Evolutionary conservation across 352 stramenopile species (phyloP), one percentile per base, ranked within the genome.

Genomic region (Phytophthora cactorum): DNA sequence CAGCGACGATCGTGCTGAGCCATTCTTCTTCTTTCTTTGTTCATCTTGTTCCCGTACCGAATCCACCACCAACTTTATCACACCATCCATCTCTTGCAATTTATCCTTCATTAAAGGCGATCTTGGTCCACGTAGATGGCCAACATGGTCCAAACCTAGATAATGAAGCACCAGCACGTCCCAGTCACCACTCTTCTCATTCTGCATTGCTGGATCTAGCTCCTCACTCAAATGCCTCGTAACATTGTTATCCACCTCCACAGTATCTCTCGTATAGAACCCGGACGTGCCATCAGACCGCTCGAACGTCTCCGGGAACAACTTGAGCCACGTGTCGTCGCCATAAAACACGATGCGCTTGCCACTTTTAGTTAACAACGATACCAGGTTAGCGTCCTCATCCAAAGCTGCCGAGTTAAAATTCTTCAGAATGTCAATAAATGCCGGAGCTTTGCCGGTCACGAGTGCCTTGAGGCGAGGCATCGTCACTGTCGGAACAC

Each of bases 371-470:
- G 47, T 59, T 31, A 97, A 65, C 29, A 87, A 45, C 32, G 82
- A 73, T 28, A 97, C 50, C 12, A 97, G 51, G 51, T 96, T 96
- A 11, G 86, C 76, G 25, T 96, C 84, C 0, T 75, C 68, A 25
- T 54, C 72, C 22, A 97, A 72, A n/a, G 82, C 82, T 25, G 78
- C 89, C 3, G 90, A 96, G 58, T 97, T 95, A 57, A 97, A 95
- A 57, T 97, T 97, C 70, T 96, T 95, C 36, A 97, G 68, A 50
- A 97, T 90, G 63, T 97, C 90, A 63, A 96, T 96, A 78, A 97
- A 97, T 6, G 86, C 84, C 0, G 90, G 90, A 15, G 90, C 70
- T 64, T 91, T 92, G 27, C 90, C 90, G 8, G 90, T 96, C 46
- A 95, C 74, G 38, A 97, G 76, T 25, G 90, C 90, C 63, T 97